Conservation (phyloP, 2,329 filamentous ascomycete species). For the Alternaria burnsii region DNA sequence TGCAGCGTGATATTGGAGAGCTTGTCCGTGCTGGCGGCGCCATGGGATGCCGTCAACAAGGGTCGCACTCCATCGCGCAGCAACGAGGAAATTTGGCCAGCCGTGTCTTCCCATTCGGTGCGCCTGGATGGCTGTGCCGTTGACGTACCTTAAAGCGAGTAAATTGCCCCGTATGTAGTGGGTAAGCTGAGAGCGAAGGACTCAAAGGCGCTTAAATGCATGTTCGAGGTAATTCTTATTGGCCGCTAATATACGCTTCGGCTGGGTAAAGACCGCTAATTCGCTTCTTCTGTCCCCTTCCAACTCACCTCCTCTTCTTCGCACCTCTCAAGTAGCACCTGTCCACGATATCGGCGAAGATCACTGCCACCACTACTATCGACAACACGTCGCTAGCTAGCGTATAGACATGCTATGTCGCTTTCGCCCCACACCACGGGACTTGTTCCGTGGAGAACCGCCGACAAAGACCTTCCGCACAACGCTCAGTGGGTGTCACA, state of each 20-base stretch:
- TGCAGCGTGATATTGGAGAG: conserved; percentile 42
- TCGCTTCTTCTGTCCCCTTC: conserved; percentile 21
- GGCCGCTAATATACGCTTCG: conserved; percentile 26
- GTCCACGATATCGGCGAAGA: conserved; percentile 6
- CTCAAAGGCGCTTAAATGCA: conserved; percentile 44
- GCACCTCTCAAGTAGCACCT: conserved; percentile 6
- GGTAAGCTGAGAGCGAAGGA: conserved; percentile 18
- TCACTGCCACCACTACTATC: conserved; percentile 17
- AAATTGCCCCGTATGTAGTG: conserved; percentile 33
- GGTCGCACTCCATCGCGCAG: conserved; percentile 42
- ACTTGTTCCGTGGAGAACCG: conserved; percentile 4
- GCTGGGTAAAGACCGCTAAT: conserved; percentile 34
- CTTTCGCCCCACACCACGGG: conserved; percentile 15
- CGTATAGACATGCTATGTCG: conserved; percentile 1
- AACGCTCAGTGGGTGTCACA: conserved; percentile 11
- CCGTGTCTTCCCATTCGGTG: conserved; percentile 39
- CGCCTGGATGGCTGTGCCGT: conserved; percentile 31
- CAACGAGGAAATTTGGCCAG: conserved; percentile 26
- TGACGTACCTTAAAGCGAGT: conserved; percentile 25
- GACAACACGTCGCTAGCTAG: conserved; percentile 1
- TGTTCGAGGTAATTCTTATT: conserved; percentile 23
- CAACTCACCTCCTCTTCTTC: conserved; percentile 15
- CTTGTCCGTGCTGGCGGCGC: conserved; percentile 40
- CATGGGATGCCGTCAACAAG: conserved; percentile 34
- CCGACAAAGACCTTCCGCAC: conserved; percentile 9